These are phyloP conservation scores for Copromyces sp. DNA, from an alignment of 495 filamentous ascomycete species.

Conservation along the genomic window DNA sequence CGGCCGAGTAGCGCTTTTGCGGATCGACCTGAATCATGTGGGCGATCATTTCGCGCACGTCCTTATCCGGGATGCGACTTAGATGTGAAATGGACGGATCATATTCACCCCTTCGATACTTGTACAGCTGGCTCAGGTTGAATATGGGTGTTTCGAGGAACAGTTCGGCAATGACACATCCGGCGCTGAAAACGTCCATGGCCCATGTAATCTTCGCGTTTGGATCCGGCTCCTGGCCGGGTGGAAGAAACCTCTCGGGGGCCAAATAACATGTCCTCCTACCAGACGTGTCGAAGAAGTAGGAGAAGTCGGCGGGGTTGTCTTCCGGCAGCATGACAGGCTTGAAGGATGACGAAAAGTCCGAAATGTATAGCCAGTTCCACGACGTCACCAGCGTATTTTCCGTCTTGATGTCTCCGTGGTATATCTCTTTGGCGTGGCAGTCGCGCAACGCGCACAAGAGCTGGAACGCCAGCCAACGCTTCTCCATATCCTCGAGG, in stretches of 20 bases:
- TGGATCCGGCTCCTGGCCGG: constrained; percentile 51
- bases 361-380: constrained; percentile 97
- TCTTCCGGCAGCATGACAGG: constrained; percentile 91
- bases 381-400: constrained; percentile 95
- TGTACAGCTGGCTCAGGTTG: constrained; percentile 84
- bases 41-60: constrained; percentile 74
- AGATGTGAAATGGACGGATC: constrained; percentile 73
- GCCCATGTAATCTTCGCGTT: constrained; percentile 63
- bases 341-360: constrained; percentile 94
- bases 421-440: constrained; percentile 81
- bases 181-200: constrained; percentile 98
- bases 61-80: constrained; percentile 75
- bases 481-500: constrained; percentile 95
- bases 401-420: constrained; percentile 98
- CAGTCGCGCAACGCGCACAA: constrained; percentile 88
- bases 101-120: constrained; percentile 86
- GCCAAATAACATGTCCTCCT: constrained; percentile 93
- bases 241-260: constrained; percentile 77
- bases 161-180: constrained; percentile 94
- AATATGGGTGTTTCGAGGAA: constrained; percentile 96
- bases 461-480: constrained; percentile 95
- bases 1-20: constrained; percentile 81
- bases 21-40: constrained; percentile 96
- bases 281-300: constrained; percentile 92
- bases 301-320: constrained; percentile 94